A percentile compares a stretch with the other conserved stretches of the same genome.
Conservation (phyloP, 228 moss, liverwort and hornwort genomes). For the Sphagnum fallax region DNA sequence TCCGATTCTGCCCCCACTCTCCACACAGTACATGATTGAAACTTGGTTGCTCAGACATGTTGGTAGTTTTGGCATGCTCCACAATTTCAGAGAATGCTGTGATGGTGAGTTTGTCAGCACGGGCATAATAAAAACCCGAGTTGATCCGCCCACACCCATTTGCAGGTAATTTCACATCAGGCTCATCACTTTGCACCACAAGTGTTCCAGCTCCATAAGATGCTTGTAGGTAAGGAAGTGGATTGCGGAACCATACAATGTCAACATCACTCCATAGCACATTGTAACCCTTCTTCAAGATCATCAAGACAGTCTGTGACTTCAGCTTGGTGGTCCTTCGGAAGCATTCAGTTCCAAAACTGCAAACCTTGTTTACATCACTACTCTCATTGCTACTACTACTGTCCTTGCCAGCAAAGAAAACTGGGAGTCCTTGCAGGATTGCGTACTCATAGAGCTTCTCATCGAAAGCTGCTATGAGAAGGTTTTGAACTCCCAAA, state of each 20-base stretch:
- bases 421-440: constrained; percentile 44
- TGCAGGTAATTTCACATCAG: constrained; percentile 19
- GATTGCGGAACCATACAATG: constrained; percentile 49
- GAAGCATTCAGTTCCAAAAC: constrained; percentile 6
- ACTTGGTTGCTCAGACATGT: constrained; percentile 15
- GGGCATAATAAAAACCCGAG: constrained; percentile 49
- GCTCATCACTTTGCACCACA: constrained; percentile 34
- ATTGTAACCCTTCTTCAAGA: constrained; percentile 34
- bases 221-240: constrained; percentile 20
- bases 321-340: constrained; percentile 21
- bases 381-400: background rate
- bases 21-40: constrained; percentile 34
- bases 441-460: constrained; percentile 30
- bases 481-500: constrained; percentile 34
- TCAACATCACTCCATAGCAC: constrained; percentile 61
- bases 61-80: constrained; percentile 4
- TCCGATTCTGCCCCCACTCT: constrained; percentile 14
- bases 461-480: constrained; percentile 46
- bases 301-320: constrained; percentile 16
- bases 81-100: constrained; percentile 26
- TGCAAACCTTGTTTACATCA: background rate
- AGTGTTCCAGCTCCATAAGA: constrained; percentile 10
- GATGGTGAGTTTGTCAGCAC: constrained; percentile 21
- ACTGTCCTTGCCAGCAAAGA: constrained; percentile 11
- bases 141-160: constrained; percentile 28